A percentile compares a stretch with the other conserved stretches of the same genome.
These are phyloP conservation scores for Leucocoprinus birnbaumii DNA, from an alignment of 768 basidiomycete genomes.

Conservation along the genomic window DNA sequence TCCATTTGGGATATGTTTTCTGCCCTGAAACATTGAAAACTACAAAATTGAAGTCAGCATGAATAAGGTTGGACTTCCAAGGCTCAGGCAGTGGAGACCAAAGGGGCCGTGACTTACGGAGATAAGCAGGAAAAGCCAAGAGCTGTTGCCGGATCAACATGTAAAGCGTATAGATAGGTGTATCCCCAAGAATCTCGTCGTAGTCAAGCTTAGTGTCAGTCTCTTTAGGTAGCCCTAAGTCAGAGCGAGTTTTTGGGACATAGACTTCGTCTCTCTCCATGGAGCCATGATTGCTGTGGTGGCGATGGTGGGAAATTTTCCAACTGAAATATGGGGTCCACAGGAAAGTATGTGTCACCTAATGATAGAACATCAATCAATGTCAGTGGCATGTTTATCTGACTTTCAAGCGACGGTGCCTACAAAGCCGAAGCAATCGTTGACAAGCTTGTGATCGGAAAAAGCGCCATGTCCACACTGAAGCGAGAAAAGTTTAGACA, in stretches of 20 bases:
- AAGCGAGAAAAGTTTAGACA: conserved; percentile 3
- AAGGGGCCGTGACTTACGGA: conserved; percentile 41
- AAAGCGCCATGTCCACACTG: conserved; percentile 59
- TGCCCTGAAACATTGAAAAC: conserved; percentile 64
- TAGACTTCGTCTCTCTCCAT: conserved; percentile 59
- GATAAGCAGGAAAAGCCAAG: conserved; percentile 59
- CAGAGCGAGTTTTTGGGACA: conserved; percentile 56
- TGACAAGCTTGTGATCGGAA: conserved; percentile 43
- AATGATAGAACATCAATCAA: conserved; percentile 3
- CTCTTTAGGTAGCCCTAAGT: conserved; percentile 47
- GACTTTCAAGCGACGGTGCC: conserved; percentile 17
- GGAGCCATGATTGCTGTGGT: conserved; percentile 48
- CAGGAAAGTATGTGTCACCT: conserved; percentile 44
- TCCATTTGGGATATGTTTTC: conserved; percentile 55
- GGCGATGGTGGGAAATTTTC: conserved; percentile 53
- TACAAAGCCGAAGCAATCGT: conserved; percentile 50
- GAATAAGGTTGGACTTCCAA: conserved; percentile 8
- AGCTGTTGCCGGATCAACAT: conserved; percentile 56
- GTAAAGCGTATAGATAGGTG: conserved; percentile 56
- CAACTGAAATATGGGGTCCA: conserved; percentile 56
- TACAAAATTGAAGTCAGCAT: conserved; percentile 21
- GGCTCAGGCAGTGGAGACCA: not conserved
- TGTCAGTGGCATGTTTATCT: conserved; percentile 12
- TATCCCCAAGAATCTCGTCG: conserved; percentile 57
- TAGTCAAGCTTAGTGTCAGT: conserved; percentile 37